phyloP scores from a whole-genome alignment of 306 rosid species.

The Cicer yamashitae region DNA sequence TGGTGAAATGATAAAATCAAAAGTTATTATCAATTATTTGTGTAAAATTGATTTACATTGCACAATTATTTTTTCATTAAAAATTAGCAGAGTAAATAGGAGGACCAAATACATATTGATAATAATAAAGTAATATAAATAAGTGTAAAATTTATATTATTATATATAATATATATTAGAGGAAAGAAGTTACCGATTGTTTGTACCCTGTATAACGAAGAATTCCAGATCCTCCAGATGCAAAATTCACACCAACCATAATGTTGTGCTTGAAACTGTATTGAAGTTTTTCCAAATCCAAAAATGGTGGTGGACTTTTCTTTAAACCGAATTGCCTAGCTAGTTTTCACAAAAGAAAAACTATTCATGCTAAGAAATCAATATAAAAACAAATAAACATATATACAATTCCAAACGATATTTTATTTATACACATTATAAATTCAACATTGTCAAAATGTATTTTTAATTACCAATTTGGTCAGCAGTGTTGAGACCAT shows the following conservation, averaged over 20 bases:
- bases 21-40: no score
- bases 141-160: no score
- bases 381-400: not conserved
- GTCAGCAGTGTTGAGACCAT: slow-evolving; percentile 64
- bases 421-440: not conserved
- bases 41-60: no score
- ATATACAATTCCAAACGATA: not conserved
- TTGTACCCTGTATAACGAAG: slow-evolving; percentile 46
- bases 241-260: slow-evolving; percentile 57
- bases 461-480: slow-evolving; percentile 47
- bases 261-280: slow-evolving; percentile 44
- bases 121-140: not conserved
- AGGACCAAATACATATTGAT: not conserved
- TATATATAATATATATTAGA: no score
- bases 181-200: slow-evolving; percentile 36
- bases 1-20: no score
- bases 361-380: not conserved
- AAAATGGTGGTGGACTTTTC: slow-evolving; percentile 59
- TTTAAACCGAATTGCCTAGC: slow-evolving; percentile 47
- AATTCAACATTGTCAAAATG: not conserved
- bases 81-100: no score
- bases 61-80: not conserved
- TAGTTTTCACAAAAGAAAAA: slow-evolving; percentile 33
- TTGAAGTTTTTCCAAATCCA: slow-evolving; percentile 2
- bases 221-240: slow-evolving; percentile 61